Evolutionary conservation across 78 protist species (phyloP).

Genomic region (Protostelium mycophagum): DNA sequence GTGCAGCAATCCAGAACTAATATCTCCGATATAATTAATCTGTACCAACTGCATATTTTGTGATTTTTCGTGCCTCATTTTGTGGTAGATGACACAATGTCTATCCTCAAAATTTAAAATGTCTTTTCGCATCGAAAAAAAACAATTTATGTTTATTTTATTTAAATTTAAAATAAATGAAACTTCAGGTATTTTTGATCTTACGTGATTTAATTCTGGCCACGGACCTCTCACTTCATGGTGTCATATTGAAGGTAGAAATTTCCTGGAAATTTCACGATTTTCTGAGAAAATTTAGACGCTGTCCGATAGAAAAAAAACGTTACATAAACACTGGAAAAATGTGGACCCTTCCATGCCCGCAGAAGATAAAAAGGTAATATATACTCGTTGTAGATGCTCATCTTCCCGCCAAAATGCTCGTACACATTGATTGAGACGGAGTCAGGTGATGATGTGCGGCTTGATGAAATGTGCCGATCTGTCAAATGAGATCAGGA

Average conservation of each 20-base stretch:
- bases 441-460: not conserved
- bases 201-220: constrained; percentile 3
- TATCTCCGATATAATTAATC: too few relatives aligned
- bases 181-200: not conserved
- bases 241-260: not conserved
- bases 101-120: too few relatives aligned
- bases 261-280: not conserved
- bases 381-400: too few relatives aligned
- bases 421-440: too few relatives aligned
- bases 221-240: constrained; percentile 2
- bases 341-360: not conserved
- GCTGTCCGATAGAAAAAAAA: not conserved
- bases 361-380: not conserved
- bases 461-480: constrained; percentile 8
- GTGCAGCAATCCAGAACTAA: too few relatives aligned
- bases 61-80: too few relatives aligned
- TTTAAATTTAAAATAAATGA: too few relatives aligned
- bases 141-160: not conserved
- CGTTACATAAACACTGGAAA: not conserved
- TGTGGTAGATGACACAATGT: too few relatives aligned
- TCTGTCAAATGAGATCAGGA: constrained; percentile 7
- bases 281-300: not conserved
- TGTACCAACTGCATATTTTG: too few relatives aligned
- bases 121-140: too few relatives aligned
- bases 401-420: too few relatives aligned